Conservation (phyloP, 306 rosid species). For the Cucurbita pepo region DNA sequence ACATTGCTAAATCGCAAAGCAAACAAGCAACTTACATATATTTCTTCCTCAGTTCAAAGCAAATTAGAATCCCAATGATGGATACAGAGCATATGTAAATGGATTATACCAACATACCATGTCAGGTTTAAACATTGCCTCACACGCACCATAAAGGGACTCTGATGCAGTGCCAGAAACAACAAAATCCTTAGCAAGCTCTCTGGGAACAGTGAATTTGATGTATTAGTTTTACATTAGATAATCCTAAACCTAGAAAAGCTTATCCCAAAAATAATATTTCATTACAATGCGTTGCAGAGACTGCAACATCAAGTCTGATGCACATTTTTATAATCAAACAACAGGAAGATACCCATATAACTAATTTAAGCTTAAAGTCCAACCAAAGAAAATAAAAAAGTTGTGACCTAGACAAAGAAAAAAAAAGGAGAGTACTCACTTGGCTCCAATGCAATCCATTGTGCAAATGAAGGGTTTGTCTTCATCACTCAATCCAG, state of each 20-base stretch:
- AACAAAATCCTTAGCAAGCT: conserved; percentile 93
- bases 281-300: background rate
- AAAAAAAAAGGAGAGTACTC: conserved; percentile 11
- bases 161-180: conserved; percentile 96
- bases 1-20: background rate
- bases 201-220: conserved; percentile 38
- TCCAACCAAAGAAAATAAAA: background rate
- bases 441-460: conserved; percentile 97
- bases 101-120: conserved; percentile 40
- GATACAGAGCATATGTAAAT: background rate
- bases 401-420: background rate
- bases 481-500: conserved; percentile 79
- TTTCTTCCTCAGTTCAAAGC: background rate
- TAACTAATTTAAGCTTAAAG: background rate
- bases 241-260: background rate
- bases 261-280: background rate
- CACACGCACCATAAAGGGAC: conserved; percentile 98
- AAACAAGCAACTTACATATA: background rate
- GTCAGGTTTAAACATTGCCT: conserved; percentile 90
- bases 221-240: background rate
- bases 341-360: background rate
- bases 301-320: background rate
- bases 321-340: background rate
- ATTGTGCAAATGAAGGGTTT: conserved; percentile 93
- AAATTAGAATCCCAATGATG: background rate